Evolutionary conservation across 2,329 filamentous ascomycete species (phyloP), one percentile per base, ranked within the genome.

Genomic region (Eutypa lata): DNA sequence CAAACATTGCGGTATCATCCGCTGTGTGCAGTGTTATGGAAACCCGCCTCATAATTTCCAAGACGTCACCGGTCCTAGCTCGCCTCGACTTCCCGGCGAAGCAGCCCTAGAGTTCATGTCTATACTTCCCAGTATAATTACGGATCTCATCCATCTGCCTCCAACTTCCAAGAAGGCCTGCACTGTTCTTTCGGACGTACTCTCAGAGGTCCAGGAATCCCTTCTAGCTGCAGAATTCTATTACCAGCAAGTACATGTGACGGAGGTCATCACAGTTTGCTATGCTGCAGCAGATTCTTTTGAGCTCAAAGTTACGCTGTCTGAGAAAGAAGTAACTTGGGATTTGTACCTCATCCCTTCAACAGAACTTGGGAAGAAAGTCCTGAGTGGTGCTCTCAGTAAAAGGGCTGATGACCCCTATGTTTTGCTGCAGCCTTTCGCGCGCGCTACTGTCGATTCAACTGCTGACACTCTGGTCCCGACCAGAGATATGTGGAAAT

Each of bases 1-100:
- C 52, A n/a, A 38, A 0, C 55, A 60, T 5, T 77, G 74, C 52
- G 58, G 53, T 7, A 64, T 64, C 7, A 67, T 67, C n/a, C 68
- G 71, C 14, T 77, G 74, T 59, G 54, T 55, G 11, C 61, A 54
- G 26, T 77, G 75, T 52, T 59, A 61, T 8, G 72, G 73, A 1
- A 76, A 76, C 31, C 74, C 74, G 0, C 33, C 43, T 0, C 74
- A 77, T 53, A 22, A 60, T 2, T 68, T 68, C 47, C 19, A 14
- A 5, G 26, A 49, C 2, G 57, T 57, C 7, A 19, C 50, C 8
- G 47, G 56, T 16, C 52, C 52, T 42, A 47, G 11, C 21, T 33
- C 42, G 49, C 59, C 53, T 52, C 37, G 64, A 6, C 38, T 51
- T 11, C 55, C 57, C 53, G 53, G 59, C 42, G 49, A 54, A 50